Base-by-base conservation (phyloP, 1,284 basidiomycete species). In the Melampsora americana region DNA sequence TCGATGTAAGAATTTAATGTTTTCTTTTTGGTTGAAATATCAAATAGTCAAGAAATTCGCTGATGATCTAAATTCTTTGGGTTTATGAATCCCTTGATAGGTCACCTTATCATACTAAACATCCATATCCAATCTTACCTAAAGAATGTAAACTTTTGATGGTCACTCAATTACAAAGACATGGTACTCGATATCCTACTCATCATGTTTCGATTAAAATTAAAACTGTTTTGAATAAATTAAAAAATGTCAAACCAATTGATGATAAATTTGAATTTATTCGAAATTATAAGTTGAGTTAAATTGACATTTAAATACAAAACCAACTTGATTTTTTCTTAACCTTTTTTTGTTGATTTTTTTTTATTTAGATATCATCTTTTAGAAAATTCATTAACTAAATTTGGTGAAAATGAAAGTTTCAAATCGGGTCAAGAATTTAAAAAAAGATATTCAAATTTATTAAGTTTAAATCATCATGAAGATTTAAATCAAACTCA, bases 151-250 rank as follows among this genome's bases (percentile, higher is more conserved):
- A 42, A 32, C 16, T 66, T 23, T 28, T 44, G 9, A 48, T 56
- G 39, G 62, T 73, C 28, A 50, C 42, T 53, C 70, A 66, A 66
- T 7, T 73, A 35, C 70, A 73, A 50, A 44, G 70, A 53, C 70
- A 73, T 66, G 70, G 70, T 2, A 56, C 60, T 12, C 60, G 70
- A 39, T 73, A 73, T 59, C 70, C 70, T 6, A 73, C 70, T n/a
- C 14, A 20, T 14, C 46, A 73, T 50, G 70, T 66, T 11, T 23
- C 44, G 7, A 32, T 12, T n/a, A 66, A 23, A 2, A 73, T 73
- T 14, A 28, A 42, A 18, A 42, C 20, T 11, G 62, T 62, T 30
- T 30, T 73, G 4, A 18, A n/a, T 23, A 73, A 73, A 48, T 23
- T 73, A 14, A 20, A 42, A 39, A 5, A 39, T 1, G 44, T 46